Evolutionary conservation across 371 early-diverging fungal genomes (phyloP), one percentile per base, ranked within the genome.

Genomic region (Circinella umbellata): DNA sequence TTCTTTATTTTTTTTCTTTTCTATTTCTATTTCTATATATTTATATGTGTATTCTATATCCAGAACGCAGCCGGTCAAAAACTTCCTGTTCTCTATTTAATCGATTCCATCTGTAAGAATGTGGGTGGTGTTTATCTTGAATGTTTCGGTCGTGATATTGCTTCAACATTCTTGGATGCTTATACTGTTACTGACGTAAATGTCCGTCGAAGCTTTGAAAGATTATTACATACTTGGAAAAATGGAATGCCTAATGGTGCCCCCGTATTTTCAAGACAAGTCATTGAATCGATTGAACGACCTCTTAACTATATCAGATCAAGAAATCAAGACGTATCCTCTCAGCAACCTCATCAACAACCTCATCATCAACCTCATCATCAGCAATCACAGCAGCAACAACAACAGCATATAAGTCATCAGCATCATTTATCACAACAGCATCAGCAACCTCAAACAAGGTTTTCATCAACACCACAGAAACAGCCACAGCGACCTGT

Each of bases 61-160:
- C 79, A 94, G 93, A 92, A 89, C 61, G 88, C 87, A 18, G 84
- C 92, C 27, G 85, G 81, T 42, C 90, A 90, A 71, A 96, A 95
- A 81, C 83, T 97, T 27, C 96, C 97, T 18, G 86, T 91, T 4
- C 81, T 97, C 39, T 97, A 95, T 79, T 86, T 97, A 54, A 87
- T 97, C 68, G 98, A 97, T 81, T 96, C 96, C 46, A 96, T 97
- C 34, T 87, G 89, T 78, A 97, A 97, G 82, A 95, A 95, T 78
- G 91, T 95, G 38, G 95, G 96, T 20, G 90, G 86, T 20, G 81
- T 82, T 27, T 97, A 95, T 80, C 74, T 92, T 11, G 71, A 76
- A 17, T 76, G 89, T 38, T 94, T 97, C 80, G 83, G 86, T 36
- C 81, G 88, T 37, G 89, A 92, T 63, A 86, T 97, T 71, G 88